Evolutionary conservation across 306 rosid species (phyloP).

Genomic region (Myrica gale): DNA sequence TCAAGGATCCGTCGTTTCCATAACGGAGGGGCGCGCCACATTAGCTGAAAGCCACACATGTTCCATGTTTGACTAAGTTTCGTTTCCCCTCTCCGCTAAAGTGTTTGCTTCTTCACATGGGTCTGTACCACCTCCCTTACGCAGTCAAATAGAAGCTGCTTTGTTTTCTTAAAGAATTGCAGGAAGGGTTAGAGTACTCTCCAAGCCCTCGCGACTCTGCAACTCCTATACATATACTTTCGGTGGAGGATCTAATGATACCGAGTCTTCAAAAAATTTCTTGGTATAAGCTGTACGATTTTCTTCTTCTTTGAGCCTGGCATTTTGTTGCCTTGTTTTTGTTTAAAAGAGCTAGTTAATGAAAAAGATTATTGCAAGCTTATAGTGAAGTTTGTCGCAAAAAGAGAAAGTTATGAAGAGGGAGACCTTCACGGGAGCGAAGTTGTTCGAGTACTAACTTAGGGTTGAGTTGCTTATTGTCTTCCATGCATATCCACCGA

Average conservation of each 20-base stretch:
- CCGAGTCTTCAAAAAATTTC: too few species aligned
- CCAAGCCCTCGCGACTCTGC: conserved; percentile 33
- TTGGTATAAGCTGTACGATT: too few species aligned
- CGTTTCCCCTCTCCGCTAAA: too few species aligned
- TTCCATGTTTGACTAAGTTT: too few species aligned
- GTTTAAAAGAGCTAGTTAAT: too few species aligned
- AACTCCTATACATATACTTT: conserved; percentile 24
- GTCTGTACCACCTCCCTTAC: conserved; percentile 52
- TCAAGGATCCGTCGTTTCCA: too few species aligned
- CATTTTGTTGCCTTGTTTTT: too few species aligned
- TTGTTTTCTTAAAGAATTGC: conserved; percentile 48
- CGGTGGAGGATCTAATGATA: too few species aligned
- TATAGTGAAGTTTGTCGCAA: neutral
- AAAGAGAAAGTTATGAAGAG: neutral
- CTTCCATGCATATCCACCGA: conserved; percentile 33
- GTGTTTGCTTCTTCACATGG: conserved; percentile 28
- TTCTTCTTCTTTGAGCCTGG: too few species aligned
- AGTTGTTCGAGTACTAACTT: conserved; percentile 30
- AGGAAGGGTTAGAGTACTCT: conserved; percentile 30
- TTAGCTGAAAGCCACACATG: too few species aligned
- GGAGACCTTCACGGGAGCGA: conserved; percentile 26
- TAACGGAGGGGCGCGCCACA: too few species aligned
- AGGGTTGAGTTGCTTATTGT: conserved; percentile 28
- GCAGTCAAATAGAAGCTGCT: conserved; percentile 65
- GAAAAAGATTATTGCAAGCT: too few species aligned